These are phyloP conservation scores for Tuber umbilicatum DNA, from an alignment of 495 filamentous ascomycete species.

Conservation along the genomic window DNA sequence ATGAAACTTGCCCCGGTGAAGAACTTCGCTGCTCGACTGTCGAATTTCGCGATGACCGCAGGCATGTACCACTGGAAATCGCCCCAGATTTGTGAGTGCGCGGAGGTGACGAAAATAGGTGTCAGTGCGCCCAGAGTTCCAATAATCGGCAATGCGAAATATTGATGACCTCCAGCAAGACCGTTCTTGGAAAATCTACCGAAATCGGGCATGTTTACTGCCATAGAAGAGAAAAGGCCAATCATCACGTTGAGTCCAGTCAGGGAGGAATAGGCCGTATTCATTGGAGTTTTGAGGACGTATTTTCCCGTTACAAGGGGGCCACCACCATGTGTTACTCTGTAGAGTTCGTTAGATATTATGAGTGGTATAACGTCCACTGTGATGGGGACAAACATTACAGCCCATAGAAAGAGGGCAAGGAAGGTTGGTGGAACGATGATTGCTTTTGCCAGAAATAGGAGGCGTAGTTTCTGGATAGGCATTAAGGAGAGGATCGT, in stretches of 20 bases:
- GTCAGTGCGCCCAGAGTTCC: conserved; percentile 45
- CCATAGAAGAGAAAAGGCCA: conserved; percentile 46
- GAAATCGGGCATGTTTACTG: conserved; percentile 48
- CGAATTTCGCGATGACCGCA: conserved; percentile 44
- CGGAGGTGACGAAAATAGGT: conserved; percentile 45
- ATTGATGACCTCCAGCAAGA: conserved; percentile 43
- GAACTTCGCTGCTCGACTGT: conserved; percentile 46
- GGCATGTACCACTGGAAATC: conserved; percentile 46
- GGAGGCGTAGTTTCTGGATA: conserved; percentile 49
- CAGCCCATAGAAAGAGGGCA: conserved; percentile 50
- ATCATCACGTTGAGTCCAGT: conserved; percentile 48
- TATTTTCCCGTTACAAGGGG: conserved; percentile 42
- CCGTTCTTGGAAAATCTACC: conserved; percentile 44
- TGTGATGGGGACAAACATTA: conserved; percentile 31
- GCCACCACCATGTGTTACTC: conserved; percentile 45
- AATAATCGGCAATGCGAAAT: conserved; percentile 45
- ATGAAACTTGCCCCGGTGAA: conserved; percentile 44
- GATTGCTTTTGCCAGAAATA: conserved; percentile 54
- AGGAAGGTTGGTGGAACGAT: conserved; percentile 49
- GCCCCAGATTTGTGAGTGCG: conserved; percentile 44
- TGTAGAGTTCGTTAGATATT: conserved; percentile 7
- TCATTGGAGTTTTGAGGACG: conserved; percentile 45
- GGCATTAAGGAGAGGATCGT: conserved; percentile 47
- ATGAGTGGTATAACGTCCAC: not conserved
- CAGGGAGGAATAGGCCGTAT: conserved; percentile 44